These are phyloP conservation scores for Chlamydomonas schloesseri DNA, from an alignment of 139 green algal genomes.

Conservation along the genomic window DNA sequence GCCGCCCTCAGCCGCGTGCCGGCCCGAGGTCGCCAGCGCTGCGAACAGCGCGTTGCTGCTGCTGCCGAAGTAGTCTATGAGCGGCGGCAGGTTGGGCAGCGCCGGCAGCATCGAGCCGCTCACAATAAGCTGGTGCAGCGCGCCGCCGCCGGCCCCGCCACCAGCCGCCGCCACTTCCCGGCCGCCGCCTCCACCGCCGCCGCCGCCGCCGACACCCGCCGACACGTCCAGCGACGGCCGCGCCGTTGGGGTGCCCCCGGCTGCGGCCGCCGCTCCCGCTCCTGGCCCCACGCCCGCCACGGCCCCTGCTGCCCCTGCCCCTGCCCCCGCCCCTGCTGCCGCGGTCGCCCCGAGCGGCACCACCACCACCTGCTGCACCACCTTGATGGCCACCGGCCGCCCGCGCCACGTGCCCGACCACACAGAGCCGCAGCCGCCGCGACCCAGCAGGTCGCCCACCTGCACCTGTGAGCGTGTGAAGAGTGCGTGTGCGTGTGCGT, in stretches of 20 bases:
- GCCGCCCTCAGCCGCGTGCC: too few species aligned
- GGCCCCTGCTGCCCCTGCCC: too few species aligned
- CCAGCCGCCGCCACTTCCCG: neutral
- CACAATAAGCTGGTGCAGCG: too few species aligned
- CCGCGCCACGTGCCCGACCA: slow-evolving; percentile 10
- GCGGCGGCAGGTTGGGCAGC: slow-evolving; percentile 1
- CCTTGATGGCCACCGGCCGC: slow-evolving; percentile 19
- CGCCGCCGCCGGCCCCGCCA: too few species aligned
- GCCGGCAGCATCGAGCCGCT: neutral
- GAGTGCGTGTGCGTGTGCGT: too few species aligned
- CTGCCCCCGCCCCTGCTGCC: too few species aligned
- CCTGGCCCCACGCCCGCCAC: too few species aligned
- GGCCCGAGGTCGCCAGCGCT: too few species aligned
- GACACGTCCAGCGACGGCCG: neutral
- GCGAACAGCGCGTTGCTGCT: neutral
- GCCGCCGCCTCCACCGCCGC: neutral
- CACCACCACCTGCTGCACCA: slow-evolving; percentile 32
- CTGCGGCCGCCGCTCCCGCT: too few species aligned
- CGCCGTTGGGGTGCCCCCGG: too few species aligned
- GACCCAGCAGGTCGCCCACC: slow-evolving; percentile 16
- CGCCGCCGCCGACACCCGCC: neutral
- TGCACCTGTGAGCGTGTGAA: neutral
- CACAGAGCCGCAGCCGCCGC: slow-evolving; percentile 36
- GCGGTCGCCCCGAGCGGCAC: neutral
- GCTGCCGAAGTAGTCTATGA: slow-evolving; percentile 9